Percentiles rank a stretch among this genome's conserved stretches.
phyloP scores from a whole-genome alignment of 768 basidiomycete species.

The Astraeus odoratus region DNA sequence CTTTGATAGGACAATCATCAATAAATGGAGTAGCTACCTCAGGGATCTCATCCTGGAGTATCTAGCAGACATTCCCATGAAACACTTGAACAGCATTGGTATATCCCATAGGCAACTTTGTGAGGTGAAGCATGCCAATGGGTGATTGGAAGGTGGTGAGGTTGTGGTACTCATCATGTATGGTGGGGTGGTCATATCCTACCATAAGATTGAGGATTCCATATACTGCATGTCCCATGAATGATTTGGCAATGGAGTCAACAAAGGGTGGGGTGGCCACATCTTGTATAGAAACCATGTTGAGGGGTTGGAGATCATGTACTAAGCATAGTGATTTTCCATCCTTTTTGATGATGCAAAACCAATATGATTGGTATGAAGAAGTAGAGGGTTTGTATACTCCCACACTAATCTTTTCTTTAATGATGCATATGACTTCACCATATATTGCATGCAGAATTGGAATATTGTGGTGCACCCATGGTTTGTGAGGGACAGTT shows the following conservation, averaged over 20 bases:
- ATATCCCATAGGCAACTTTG: conserved; percentile 34
- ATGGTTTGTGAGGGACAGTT: conserved; percentile 27
- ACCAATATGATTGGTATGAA: background rate
- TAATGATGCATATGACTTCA: conserved; percentile 22
- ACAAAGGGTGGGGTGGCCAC: conserved; percentile 4
- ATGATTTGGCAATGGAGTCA: conserved; percentile 28
- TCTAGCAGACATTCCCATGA: conserved; percentile 32
- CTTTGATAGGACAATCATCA: conserved; percentile 33
- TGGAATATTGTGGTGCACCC: conserved; percentile 26
- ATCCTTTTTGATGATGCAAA: conserved; percentile 27
- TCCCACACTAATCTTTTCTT: conserved; percentile 27
- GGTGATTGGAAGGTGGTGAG: conserved; percentile 37
- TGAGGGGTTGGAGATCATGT: conserved; percentile 33
- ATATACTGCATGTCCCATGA: conserved; percentile 25
- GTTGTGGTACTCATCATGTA: conserved; percentile 27
- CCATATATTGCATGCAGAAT: conserved; percentile 21
- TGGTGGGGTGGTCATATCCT: conserved; percentile 29
- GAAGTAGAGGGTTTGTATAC: conserved; percentile 29
- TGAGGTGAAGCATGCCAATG: conserved; percentile 25
- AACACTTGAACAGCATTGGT: conserved; percentile 36
- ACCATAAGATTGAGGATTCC: conserved; percentile 30
- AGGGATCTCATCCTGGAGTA: conserved; percentile 35
- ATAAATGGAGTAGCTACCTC: conserved; percentile 30
- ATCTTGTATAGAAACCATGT: conserved; percentile 31
- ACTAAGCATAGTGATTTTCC: conserved; percentile 29